Base-by-base conservation (phyloP, 2,329 filamentous ascomycete genomes). In the Apiospora phragmitis region DNA sequence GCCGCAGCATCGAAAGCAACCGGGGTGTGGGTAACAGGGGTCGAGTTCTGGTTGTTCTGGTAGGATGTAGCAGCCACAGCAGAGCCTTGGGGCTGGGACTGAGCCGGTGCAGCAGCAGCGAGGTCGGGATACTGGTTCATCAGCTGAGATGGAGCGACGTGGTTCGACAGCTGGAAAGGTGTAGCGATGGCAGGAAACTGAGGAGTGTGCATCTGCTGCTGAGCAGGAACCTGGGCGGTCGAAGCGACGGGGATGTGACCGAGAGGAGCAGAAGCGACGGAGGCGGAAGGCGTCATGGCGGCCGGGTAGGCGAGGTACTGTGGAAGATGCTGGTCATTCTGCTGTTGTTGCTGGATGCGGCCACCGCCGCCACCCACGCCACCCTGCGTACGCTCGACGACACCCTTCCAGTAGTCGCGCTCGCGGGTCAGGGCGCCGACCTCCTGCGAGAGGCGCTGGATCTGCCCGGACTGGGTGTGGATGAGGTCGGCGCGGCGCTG, bases 371-470 rank as follows among this genome's bases (percentile, higher is more conserved):
- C 16, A 4, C 29, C 29, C 16, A 1, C 32, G 7, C 8, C 11
- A 1, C 65, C n/a, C 4, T 66, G 38, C 38, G 21, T 43, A 16
- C n/a, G 38, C 4, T 43, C 38, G n/a, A 67, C 42, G 7, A 67
- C 3, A 38, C 38, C 65, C 51, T 69, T 65, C 68, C 68, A 69
- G 32, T 62, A 62, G 55, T 69, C 68, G 5, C 68, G 68, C 51
- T 65, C 55, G 12, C 68, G 51, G 16, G 24, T 14, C 4, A 69
- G 26, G 32, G 67, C 67, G 18, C 67, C 67, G 45, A 8, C 24
- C 67, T 51, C 67, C 11, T 68, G 18, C 24, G 11, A 11, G 24
- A 69, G 68, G 4, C 51, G 42, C 24, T 65, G 24, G 51, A 65
- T 62, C 51, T 69, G 24, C 1, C 4, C 21, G 1, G 38, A 7